Conservation (phyloP, 495 filamentous ascomycete genomes). For the Penicillium angulare region DNA sequence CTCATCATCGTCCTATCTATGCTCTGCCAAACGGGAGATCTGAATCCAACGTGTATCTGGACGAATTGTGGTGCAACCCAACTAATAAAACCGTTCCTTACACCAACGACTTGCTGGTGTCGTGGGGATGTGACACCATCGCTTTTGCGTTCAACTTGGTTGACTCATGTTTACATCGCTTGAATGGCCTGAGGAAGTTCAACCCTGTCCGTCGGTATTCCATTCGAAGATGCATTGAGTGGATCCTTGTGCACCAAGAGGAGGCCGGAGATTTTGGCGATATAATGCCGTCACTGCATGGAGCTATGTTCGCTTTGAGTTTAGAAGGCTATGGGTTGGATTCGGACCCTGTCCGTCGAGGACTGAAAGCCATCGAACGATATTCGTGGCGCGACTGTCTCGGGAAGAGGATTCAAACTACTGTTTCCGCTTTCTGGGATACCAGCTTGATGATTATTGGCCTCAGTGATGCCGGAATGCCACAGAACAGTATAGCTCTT, state of each 20-base stretch:
- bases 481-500: neutral
- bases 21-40: conserved; percentile 31
- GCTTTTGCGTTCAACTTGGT: conserved; percentile 21
- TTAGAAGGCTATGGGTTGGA: conserved; percentile 30
- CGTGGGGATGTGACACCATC: conserved; percentile 13
- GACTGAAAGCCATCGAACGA: conserved; percentile 26
- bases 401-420: conserved; percentile 23
- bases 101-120: conserved; percentile 3
- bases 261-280: conserved; percentile 29
- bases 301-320: conserved; percentile 21
- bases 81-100: conserved; percentile 29
- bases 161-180: conserved; percentile 22
- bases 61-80: conserved; percentile 39
- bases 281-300: conserved; percentile 31
- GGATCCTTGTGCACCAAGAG: conserved; percentile 36
- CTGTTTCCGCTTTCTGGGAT: conserved; percentile 38
- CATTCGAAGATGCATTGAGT: conserved; percentile 18
- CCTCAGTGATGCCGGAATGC: conserved; percentile 20
- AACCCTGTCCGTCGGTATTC: conserved; percentile 13
- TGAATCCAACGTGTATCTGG: conserved; percentile 30
- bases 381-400: conserved; percentile 23
- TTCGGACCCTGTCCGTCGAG: conserved; percentile 7
- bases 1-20: conserved; percentile 36
- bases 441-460: conserved; percentile 35
- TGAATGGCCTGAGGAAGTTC: conserved; percentile 16